These are phyloP conservation scores for Stentor roeselii DNA, from an alignment of 73 alveolate genomes.

Conservation along the genomic window DNA sequence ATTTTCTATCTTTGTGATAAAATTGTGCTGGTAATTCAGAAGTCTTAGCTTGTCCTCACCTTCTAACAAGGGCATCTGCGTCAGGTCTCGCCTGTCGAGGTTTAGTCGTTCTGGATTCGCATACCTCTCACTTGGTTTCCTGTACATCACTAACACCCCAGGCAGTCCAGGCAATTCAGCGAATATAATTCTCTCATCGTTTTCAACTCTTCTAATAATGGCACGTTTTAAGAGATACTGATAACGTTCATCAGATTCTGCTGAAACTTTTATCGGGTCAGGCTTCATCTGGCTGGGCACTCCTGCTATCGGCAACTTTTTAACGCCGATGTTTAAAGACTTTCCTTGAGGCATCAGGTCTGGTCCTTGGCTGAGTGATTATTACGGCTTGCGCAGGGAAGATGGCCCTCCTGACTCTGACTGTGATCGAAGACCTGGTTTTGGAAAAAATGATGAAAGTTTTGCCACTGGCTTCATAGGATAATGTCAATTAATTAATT, in stretches of 20 bases:
- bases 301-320: background rate
- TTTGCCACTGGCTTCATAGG: too few species aligned
- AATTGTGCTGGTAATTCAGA: conserved; percentile 75
- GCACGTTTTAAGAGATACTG: conserved; percentile 82
- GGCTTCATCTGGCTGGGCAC: background rate
- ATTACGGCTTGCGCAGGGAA: background rate
- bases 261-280: background rate
- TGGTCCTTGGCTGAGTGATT: background rate
- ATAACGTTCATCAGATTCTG: conserved; percentile 74
- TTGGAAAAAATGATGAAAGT: too few species aligned
- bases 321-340: background rate
- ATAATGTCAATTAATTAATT: too few species aligned
- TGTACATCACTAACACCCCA: conserved; percentile 83
- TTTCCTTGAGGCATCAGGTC: conserved; percentile 26
- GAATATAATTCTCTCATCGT: conserved; percentile 82
- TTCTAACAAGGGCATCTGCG: conserved; percentile 91
- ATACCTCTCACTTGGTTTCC: conserved; percentile 87
- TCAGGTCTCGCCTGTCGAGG: conserved; percentile 83
- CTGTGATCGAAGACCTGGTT: background rate
- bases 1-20: conserved; percentile 81
- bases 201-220: conserved; percentile 81
- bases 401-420: background rate
- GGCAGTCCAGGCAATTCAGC: conserved; percentile 90
- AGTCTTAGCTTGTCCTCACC: conserved; percentile 91
- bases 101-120: conserved; percentile 78